Evolutionary conservation across 2,329 filamentous ascomycete species (phyloP).

Genomic region (Chaetomiaceae sp.): DNA sequence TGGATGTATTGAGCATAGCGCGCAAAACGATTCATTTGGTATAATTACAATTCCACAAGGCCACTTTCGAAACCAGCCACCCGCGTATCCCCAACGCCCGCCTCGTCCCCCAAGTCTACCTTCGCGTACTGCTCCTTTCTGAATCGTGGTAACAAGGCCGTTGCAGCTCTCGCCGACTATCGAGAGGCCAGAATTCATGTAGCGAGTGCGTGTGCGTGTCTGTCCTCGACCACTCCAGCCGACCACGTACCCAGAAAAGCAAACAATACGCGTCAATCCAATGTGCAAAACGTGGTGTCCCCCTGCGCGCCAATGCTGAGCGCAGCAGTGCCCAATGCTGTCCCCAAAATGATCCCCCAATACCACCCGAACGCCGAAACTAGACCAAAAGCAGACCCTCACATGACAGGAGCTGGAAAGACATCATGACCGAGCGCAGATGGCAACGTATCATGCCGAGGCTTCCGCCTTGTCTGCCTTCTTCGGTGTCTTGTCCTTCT

Average conservation of each 20-base stretch:
- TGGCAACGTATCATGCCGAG: conserved; percentile 22
- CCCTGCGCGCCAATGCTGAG: conserved; percentile 5
- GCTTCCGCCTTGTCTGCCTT: conserved; percentile 38
- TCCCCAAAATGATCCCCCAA: conserved; percentile 16
- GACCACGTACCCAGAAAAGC: conserved; percentile 1
- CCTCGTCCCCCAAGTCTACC: not conserved
- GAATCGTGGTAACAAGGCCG: not conserved
- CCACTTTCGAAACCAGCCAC: not conserved
- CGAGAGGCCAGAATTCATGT: not conserved
- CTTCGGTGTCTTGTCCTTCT: conserved; percentile 43
- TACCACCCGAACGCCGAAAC: conserved; percentile 24
- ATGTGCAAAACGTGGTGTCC: conserved; percentile 5
- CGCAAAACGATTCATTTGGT: conserved; percentile 21
- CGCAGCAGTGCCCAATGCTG: conserved; percentile 20
- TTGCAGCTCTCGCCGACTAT: not conserved
- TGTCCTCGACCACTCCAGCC: not conserved
- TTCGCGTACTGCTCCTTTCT: not conserved
- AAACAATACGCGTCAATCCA: not conserved
- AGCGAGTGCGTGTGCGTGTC: not conserved
- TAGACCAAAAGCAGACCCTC: conserved; percentile 20
- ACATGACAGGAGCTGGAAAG: conserved; percentile 30
- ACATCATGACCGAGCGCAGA: conserved; percentile 35
- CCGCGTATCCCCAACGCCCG: conserved; percentile 12
- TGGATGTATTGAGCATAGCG: conserved; percentile 22
- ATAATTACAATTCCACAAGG: conserved; percentile 24